phyloP scores from a whole-genome alignment of 805 yeast genomes.

The Scheffersomyces coipomensis region DNA sequence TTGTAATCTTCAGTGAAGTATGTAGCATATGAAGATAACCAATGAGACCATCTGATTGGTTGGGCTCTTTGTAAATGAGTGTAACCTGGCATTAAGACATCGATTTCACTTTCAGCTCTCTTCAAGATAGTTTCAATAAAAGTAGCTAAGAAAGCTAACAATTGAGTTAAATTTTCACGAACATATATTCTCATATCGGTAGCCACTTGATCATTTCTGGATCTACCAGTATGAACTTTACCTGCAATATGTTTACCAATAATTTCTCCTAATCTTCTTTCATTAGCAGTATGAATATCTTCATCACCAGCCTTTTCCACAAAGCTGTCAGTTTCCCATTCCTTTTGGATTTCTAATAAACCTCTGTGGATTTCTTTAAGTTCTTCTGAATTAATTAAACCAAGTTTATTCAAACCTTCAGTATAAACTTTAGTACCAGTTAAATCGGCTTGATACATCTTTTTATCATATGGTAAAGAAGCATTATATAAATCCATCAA shows the following conservation, averaged over 20 bases:
- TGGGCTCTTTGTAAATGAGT: conserved; percentile 98
- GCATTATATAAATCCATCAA: conserved; percentile 97
- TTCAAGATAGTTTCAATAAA: conserved; percentile 65
- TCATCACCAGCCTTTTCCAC: conserved; percentile 88
- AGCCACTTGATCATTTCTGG: conserved; percentile 98
- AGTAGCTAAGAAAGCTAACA: conserved; percentile 53
- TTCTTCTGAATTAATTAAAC: conserved; percentile 72
- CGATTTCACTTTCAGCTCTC: conserved; percentile 85
- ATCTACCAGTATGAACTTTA: conserved; percentile 98
- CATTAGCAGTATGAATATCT: conserved; percentile 98
- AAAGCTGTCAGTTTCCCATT: conserved; percentile 75
- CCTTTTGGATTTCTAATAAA: conserved; percentile 63
- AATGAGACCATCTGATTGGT: conserved; percentile 99
- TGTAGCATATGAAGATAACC: conserved; percentile 93
- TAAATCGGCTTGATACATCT: conserved; percentile 91
- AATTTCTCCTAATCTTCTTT: conserved; percentile 93
- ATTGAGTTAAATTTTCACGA: conserved; percentile 69
- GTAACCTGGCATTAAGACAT: conserved; percentile 96
- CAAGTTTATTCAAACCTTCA: conserved; percentile 76
- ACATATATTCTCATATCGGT: conserved; percentile 98
- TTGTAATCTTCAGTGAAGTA: conserved; percentile 89
- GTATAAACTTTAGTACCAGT: conserved; percentile 95
- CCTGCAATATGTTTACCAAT: conserved; percentile 95
- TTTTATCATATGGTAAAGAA: conserved; percentile 91
- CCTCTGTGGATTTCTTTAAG: conserved; percentile 82